phyloP scores from a whole-genome alignment of 1,139 yeast genomes.

The Wickerhamiella pararugosa region DNA sequence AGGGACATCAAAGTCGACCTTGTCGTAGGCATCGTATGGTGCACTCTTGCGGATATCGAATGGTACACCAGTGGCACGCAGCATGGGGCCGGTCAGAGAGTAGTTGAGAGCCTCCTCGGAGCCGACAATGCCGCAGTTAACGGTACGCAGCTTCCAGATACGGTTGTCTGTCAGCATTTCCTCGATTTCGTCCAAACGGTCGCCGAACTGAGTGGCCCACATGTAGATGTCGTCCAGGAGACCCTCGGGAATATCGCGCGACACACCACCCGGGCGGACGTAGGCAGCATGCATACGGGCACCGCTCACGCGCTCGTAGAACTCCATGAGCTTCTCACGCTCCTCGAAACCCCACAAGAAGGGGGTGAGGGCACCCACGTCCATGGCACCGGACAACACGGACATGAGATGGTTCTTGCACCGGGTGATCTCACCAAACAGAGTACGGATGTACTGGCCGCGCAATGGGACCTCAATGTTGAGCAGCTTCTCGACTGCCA shows the following conservation, averaged over 20 bases:
- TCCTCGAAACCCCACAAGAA: constrained; percentile 93
- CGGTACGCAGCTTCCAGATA: constrained; percentile 83
- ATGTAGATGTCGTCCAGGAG: constrained; percentile 77
- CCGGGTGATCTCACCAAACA: constrained; percentile 82
- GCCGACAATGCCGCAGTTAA: constrained; percentile 63
- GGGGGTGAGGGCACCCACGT: constrained; percentile 88
- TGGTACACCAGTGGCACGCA: constrained; percentile 82
- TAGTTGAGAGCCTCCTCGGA: constrained; percentile 82
- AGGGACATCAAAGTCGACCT: constrained; percentile 74
- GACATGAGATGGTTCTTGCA: constrained; percentile 79
- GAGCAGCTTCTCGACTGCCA: constrained; percentile 74
- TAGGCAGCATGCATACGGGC: constrained; percentile 84
- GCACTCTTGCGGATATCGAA: constrained; percentile 76
- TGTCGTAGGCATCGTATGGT: constrained; percentile 82
- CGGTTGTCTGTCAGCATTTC: constrained; percentile 82
- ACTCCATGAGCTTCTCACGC: constrained; percentile 86
- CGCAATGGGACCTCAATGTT: constrained; percentile 77
- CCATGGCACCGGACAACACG: constrained; percentile 80
- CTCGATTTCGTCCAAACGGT: constrained; percentile 80
- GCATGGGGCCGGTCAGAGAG: constrained; percentile 74
- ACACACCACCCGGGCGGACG: constrained; percentile 84
- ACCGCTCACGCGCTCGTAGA: constrained; percentile 81
- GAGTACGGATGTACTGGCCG: constrained; percentile 70
- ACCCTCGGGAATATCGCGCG: constrained; percentile 80
- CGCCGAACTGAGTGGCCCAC: constrained; percentile 97